phyloP scores from a whole-genome alignment of 2,329 filamentous ascomycete species.

The Cytospora chrysosperma region DNA sequence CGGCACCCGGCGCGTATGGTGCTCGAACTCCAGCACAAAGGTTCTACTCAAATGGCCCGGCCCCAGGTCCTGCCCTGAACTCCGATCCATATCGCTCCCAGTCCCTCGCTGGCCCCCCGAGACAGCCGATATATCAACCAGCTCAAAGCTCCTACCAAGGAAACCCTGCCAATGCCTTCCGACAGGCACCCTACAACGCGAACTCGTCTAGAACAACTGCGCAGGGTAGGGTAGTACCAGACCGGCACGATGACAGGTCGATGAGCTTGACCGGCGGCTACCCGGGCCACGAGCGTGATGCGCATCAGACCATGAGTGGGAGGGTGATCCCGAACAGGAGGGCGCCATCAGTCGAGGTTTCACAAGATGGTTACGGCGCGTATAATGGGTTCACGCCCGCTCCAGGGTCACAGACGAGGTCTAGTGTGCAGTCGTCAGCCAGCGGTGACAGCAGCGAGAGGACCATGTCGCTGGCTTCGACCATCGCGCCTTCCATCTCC shows the following conservation, averaged over 20 bases:
- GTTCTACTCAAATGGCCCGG: slow-evolving; percentile 58
- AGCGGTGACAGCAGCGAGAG: slow-evolving; percentile 51
- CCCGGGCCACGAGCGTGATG: slow-evolving; percentile 68
- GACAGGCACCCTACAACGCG: slow-evolving; percentile 71
- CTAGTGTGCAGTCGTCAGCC: slow-evolving; percentile 61
- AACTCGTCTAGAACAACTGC: slow-evolving; percentile 76
- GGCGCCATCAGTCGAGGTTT: slow-evolving; percentile 26
- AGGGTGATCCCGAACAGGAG: slow-evolving; percentile 80
- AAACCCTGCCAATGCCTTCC: slow-evolving; percentile 68
- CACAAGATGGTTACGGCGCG: slow-evolving; percentile 34
- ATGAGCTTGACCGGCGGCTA: slow-evolving; percentile 89
- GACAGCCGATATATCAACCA: slow-evolving; percentile 69
- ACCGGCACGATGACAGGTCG: slow-evolving; percentile 85
- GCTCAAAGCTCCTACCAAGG: slow-evolving; percentile 51
- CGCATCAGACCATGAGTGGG: slow-evolving; percentile 92
- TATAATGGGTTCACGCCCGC: slow-evolving; percentile 42
- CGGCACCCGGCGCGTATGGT: slow-evolving; percentile 44
- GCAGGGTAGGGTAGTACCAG: slow-evolving; percentile 86
- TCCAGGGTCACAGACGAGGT: slow-evolving; percentile 56
- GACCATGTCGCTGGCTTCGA: slow-evolving; percentile 93
- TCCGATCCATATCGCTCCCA: slow-evolving; percentile 88
- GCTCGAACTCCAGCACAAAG: slow-evolving; percentile 52
- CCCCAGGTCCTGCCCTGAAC: slow-evolving; percentile 70
- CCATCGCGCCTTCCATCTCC: slow-evolving; percentile 65
- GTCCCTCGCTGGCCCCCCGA: slow-evolving; percentile 75